Evolutionary conservation across 768 basidiomycete species (phyloP).

Genomic region (Suillus clintonianus): DNA sequence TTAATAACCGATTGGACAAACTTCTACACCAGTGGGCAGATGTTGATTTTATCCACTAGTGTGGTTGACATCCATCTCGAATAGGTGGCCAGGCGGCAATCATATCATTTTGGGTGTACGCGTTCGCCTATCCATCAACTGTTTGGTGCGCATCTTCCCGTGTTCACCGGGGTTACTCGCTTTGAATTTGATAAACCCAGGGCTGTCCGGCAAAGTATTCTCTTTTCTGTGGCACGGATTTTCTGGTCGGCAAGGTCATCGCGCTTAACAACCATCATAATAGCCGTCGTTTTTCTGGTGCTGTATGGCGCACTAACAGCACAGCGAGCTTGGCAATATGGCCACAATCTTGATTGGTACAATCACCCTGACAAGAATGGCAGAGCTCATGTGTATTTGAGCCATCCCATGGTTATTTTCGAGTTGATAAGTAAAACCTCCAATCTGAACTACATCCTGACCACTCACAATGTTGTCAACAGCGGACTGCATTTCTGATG

Average conservation of each 20-base stretch:
- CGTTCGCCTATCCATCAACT: slow-evolving; percentile 11
- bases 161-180: background rate
- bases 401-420: background rate
- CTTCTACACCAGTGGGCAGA: background rate
- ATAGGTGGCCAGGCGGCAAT: background rate
- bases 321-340: slow-evolving; percentile 9
- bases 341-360: background rate
- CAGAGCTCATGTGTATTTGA: background rate
- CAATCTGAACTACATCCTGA: background rate
- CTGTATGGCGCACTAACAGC: slow-evolving; percentile 2
- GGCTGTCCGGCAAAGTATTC: slow-evolving; percentile 21
- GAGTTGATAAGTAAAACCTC: slow-evolving; percentile 8
- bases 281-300: slow-evolving; percentile 13
- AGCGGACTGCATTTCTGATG: slow-evolving; percentile 52
- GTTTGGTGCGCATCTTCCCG: slow-evolving; percentile 15
- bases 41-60: background rate
- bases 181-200: slow-evolving; percentile 3
- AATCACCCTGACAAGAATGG: background rate
- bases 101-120: slow-evolving; percentile 14
- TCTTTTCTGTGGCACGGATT: slow-evolving; percentile 19
- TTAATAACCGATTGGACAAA: slow-evolving; percentile 11
- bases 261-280: slow-evolving; percentile 2
- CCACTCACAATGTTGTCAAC: background rate
- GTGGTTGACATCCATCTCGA: background rate
- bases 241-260: slow-evolving; percentile 12